Conservation (phyloP, 1,139 yeast species). For the Protomyces pachydermus region DNA sequence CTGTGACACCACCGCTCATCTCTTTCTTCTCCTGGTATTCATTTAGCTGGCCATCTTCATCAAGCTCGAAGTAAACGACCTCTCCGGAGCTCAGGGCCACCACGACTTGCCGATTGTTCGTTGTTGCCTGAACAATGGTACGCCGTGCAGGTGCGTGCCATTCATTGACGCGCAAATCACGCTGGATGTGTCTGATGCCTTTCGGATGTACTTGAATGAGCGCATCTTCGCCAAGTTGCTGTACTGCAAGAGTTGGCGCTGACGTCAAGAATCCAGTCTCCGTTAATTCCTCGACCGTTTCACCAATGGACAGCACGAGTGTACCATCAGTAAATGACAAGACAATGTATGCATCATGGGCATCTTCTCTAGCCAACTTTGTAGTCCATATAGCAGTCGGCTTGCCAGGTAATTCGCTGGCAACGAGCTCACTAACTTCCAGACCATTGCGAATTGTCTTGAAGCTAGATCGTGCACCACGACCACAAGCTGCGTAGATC, state of each 20-base stretch:
- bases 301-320: slow-evolving; percentile 69
- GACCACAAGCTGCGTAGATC: slow-evolving; percentile 43
- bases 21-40: slow-evolving; percentile 66
- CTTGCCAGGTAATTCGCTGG: slow-evolving; percentile 63
- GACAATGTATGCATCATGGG: slow-evolving; percentile 59
- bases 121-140: slow-evolving; percentile 53
- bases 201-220: slow-evolving; percentile 67
- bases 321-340: slow-evolving; percentile 66
- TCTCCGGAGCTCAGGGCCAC: slow-evolving; percentile 69
- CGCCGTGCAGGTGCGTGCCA: slow-evolving; percentile 88
- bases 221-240: slow-evolving; percentile 61
- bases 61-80: slow-evolving; percentile 77
- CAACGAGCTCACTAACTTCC: slow-evolving; percentile 57
- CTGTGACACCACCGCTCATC: slow-evolving; percentile 50
- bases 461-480: slow-evolving; percentile 46
- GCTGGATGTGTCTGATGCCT: slow-evolving; percentile 64
- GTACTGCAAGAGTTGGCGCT: slow-evolving; percentile 63
- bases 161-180: slow-evolving; percentile 45
- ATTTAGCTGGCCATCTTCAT: slow-evolving; percentile 56
- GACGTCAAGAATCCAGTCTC: slow-evolving; percentile 57
- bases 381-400: slow-evolving; percentile 64
- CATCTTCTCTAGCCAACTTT: slow-evolving; percentile 45
- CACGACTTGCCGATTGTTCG: slow-evolving; percentile 64
- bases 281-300: slow-evolving; percentile 68
- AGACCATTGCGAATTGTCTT: slow-evolving; percentile 57